Evolutionary conservation across 306 rosid species (phyloP), one percentile per base, ranked within the genome.

Genomic region (Dryas alaskensis): DNA sequence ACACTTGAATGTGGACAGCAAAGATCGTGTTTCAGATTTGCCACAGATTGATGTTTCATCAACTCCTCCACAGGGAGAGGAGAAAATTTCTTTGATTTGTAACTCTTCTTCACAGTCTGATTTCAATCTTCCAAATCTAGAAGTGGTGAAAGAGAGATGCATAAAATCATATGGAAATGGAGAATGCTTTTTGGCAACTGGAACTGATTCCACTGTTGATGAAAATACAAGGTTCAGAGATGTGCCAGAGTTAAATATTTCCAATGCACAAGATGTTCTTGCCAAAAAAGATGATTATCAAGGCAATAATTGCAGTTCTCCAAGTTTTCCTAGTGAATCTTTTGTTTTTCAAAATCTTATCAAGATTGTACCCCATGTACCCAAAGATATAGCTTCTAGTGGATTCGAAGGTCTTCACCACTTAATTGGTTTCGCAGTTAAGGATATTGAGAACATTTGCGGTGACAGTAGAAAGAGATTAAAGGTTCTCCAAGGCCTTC

Each of bases 341-440:
- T 73, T 73, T 60, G 48, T 46, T 14, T 73, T 73, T 60, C 68
- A 60, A 39, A 73, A 73, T 60, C 76, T 73, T 48, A 11, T 73
- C 49, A 60, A 49, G 60, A 51, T 48, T 17, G 10, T 73, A 31
- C 69, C 60, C 17, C 60, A 73, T 49, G 49, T 78, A 58, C 78
- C 70, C 55, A 47, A 17, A 37, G 55, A 39, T 22, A 47, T 54
- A 22, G 63, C 52, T 48, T 47, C 7, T 42, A 54, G 66, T 46
- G n/a, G 74, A 65, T 72, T 60, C 10, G 11, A 49, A 69, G n/a
- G 43, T 55, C 16, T 66, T 39, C 54, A 72, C 17, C 22, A 19
- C 25, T 31, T 60, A 10, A n/a, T 16, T 17, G 69, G 59, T 73
- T 73, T 60, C 49, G 19, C 59, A 40, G 6, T 49, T 2, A 37